These are phyloP conservation scores for Acanthamoeba culbertsoni DNA, from an alignment of 208 protist genomes.

Conservation along the genomic window DNA sequence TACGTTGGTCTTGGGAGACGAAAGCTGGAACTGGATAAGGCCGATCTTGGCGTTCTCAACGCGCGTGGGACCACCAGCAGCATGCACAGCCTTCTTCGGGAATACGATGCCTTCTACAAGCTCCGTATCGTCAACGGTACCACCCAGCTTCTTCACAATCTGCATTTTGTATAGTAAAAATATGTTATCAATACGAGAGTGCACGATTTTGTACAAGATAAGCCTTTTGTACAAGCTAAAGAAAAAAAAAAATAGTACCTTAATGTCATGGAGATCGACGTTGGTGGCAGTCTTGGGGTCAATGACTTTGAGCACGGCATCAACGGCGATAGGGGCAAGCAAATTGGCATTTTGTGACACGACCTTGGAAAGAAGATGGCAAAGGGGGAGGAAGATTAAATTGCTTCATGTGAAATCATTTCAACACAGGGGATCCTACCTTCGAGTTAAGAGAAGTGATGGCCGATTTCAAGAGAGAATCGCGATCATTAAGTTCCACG, in stretches of 20 bases:
- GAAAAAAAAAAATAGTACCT: slow-evolving; percentile 72
- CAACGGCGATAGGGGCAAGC: slow-evolving; percentile 98
- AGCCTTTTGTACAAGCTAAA: neutral
- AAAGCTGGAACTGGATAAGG: slow-evolving; percentile 99
- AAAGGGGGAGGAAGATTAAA: neutral
- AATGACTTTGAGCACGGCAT: slow-evolving; percentile 93
- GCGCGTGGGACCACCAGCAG: slow-evolving; percentile 90
- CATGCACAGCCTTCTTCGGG: slow-evolving; percentile 85
- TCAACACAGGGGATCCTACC: too few relatives aligned
- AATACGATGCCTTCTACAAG: slow-evolving; percentile 95
- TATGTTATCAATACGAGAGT: too few relatives aligned
- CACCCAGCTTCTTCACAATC: slow-evolving; percentile 87
- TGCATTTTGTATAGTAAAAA: neutral
- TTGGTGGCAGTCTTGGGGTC: slow-evolving; percentile 88
- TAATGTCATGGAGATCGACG: slow-evolving; percentile 97
- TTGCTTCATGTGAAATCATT: neutral
- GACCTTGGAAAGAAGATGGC: slow-evolving; percentile 61
- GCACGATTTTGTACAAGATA: neutral
- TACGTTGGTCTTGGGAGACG: slow-evolving; percentile 98
- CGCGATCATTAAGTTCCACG: slow-evolving; percentile 92
- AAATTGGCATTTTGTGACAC: slow-evolving; percentile 95
- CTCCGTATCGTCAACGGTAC: slow-evolving; percentile 98
- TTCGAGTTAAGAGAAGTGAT: slow-evolving; percentile 98
- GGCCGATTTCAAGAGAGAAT: slow-evolving; percentile 93
- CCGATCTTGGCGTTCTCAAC: slow-evolving; percentile 98